Base-by-base conservation (phyloP, 768 basidiomycete genomes). In the Rhodosporidiobolus odoratus region DNA sequence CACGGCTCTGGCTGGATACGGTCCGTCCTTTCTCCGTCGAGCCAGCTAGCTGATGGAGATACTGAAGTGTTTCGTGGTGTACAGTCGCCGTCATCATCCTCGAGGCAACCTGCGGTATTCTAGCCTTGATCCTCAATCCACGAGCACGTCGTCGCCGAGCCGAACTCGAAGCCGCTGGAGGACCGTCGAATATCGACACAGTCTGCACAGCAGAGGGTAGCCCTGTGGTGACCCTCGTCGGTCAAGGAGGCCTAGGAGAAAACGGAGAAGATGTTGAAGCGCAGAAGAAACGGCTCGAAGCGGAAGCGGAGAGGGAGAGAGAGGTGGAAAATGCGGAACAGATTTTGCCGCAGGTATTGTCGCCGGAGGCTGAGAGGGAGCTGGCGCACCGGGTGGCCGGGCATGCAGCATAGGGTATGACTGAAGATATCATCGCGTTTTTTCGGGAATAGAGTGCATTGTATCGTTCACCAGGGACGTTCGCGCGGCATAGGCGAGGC, bases 1-100 rank as follows among this genome's bases (percentile, higher is more conserved):
- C 9, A 45, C 66, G 65, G 69, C 69, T 21, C 57, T 71, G n/a
- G 40, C 45, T 27, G 69, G 69, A 8, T 71, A 66, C 34, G n/a
- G 69, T 70, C 21, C 57, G 64, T 56, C 34, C 10, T 27, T 25
- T 27, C 12, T 38, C 8, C 41, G 25, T 50, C 47, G 16, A 7
- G 12, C 21, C 50, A 2, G 16, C 50, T 25, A 25, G 25, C 8
- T 38, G 61, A 27, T n/a, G 23, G 21, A 10, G 5, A 2, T 10
- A 4, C 60, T 60, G 59, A 60, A 17, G 35, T 17, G 12, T 6
- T 23, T 25, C 17, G 6, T 17, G 19, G 1, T 1, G 12, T 1
- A 1, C 53, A 70, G 69, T 66, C 32, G 60, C 52, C 40, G 60
- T 71, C 45, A 62, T 71, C 60, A 17, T 57, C 32, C 43, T 58